These are phyloP conservation scores for Eudorina sp. DNA, from an alignment of 139 green algal species.

Conservation along the genomic window DNA sequence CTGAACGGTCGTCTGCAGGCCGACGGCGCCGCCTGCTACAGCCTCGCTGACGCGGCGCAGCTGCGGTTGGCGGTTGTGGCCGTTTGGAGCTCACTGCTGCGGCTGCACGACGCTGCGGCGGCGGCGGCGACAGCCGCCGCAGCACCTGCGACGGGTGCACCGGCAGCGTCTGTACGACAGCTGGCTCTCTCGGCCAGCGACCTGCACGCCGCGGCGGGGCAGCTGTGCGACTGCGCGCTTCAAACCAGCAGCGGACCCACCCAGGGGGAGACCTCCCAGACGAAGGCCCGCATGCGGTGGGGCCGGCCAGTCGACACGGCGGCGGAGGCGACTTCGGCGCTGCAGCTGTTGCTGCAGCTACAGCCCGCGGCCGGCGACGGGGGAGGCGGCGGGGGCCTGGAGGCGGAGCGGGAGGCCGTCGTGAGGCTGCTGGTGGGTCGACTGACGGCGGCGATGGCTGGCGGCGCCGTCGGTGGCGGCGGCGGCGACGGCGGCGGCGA, in stretches of 20 bases:
- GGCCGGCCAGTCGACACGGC: not conserved
- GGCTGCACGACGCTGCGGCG: not conserved
- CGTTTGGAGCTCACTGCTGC: not conserved
- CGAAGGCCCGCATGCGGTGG: constrained; percentile 14
- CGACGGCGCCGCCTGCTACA: constrained; percentile 1
- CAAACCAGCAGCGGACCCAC: too few relatives aligned
- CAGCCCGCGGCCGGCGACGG: not conserved
- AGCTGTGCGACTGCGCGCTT: constrained; percentile 27
- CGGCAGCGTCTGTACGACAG: not conserved
- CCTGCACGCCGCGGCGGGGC: not conserved
- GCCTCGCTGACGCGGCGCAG: not conserved
- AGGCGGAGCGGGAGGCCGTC: not conserved
- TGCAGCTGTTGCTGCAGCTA: constrained; percentile 19
- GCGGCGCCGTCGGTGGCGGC: not conserved
- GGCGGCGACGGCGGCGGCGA: not conserved
- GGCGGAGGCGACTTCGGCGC: constrained; percentile 2
- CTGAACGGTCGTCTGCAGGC: not conserved
- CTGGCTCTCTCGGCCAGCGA: not conserved
- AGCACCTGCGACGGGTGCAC: not conserved
- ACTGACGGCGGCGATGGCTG: not conserved
- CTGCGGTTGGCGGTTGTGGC: constrained; percentile 21
- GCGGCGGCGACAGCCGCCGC: not conserved
- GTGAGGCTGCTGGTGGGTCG: not conserved
- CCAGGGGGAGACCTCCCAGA: too few relatives aligned
- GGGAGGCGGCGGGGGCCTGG: not conserved